Percentiles rank a stretch among this genome's conserved stretches.
Conservation (phyloP, 2,329 filamentous ascomycete species). For the Alternaria alternata region DNA sequence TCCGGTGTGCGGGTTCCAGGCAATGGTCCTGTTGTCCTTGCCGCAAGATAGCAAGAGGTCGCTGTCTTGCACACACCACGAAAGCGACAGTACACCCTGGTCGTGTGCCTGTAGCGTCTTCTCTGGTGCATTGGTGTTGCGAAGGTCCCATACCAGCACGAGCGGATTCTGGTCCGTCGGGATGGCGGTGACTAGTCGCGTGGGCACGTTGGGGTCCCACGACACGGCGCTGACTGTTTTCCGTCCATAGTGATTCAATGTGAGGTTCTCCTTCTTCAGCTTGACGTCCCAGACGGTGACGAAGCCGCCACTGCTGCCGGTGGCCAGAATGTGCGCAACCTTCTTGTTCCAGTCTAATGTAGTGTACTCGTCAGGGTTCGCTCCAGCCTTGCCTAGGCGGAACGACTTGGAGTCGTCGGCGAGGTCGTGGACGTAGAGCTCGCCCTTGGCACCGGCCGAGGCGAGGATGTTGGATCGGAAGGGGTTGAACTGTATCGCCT, state of each 20-base stretch:
- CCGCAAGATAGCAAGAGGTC: constrained; percentile 90
- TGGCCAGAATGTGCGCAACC: constrained; percentile 94
- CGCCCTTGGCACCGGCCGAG: constrained; percentile 91
- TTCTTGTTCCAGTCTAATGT: constrained; percentile 99
- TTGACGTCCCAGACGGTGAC: constrained; percentile 99
- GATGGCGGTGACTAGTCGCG: constrained; percentile 91
- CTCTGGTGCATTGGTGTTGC: constrained; percentile 95
- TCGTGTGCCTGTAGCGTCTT: constrained; percentile 90
- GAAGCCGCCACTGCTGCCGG: constrained; percentile 90
- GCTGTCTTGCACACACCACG: constrained; percentile 93
- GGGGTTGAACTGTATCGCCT: constrained; percentile 96
- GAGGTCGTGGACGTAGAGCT: constrained; percentile 94
- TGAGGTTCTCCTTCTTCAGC: constrained; percentile 96
- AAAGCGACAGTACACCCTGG: constrained; percentile 89
- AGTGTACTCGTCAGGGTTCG: constrained; percentile 92
- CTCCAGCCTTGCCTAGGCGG: constrained; percentile 84
- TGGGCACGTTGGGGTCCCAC: constrained; percentile 94
- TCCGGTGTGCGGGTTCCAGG: constrained; percentile 96
- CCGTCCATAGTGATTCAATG: constrained; percentile 85
- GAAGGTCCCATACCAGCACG: constrained; percentile 91
- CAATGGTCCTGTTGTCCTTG: constrained; percentile 93
- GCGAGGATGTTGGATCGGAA: constrained; percentile 89
- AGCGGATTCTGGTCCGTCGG: constrained; percentile 87
- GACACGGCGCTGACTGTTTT: constrained; percentile 95
- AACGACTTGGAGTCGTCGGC: constrained; percentile 90